phyloP scores from a whole-genome alignment of 1,139 yeast species.

The Groenewaldozyma auringiensis region DNA sequence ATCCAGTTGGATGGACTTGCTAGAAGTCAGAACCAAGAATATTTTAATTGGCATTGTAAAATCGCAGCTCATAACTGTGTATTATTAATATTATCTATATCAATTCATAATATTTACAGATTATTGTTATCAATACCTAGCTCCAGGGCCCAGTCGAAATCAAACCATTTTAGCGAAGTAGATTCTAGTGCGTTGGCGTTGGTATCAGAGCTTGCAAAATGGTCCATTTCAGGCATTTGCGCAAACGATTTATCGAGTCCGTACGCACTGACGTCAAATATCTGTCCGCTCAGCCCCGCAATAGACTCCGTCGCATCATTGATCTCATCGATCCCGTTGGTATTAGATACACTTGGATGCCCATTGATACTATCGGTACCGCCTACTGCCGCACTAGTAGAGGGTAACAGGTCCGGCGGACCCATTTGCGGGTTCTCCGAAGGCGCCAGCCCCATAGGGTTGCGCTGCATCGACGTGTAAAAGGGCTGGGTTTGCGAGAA shows the following conservation, averaged over 20 bases:
- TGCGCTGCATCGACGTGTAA: neutral
- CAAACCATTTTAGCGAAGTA: slow-evolving; percentile 2
- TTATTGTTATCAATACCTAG: neutral
- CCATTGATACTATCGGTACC: neutral
- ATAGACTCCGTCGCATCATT: neutral
- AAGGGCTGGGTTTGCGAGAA: neutral
- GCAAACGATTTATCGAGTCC: neutral
- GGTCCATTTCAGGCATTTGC: slow-evolving; percentile 1
- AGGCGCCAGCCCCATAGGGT: neutral
- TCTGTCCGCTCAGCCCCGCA: neutral
- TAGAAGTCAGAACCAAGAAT: no score
- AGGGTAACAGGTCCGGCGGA: neutral
- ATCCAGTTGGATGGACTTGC: no score
- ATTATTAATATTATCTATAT: no score
- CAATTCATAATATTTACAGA: no score
- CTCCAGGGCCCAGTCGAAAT: slow-evolving; percentile 1
- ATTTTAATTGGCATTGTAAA: no score
- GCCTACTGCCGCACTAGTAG: neutral
- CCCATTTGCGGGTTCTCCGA: neutral
- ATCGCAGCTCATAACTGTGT: no score
- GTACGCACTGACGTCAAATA: neutral
- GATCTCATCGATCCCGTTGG: no score
- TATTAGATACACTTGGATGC: neutral
- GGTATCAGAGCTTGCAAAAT: neutral
- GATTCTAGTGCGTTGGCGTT: neutral